Percentiles rank a stretch among this genome's conserved stretches.
These are phyloP conservation scores for Colletotrichum tamarilloi DNA, from an alignment of 2,329 filamentous ascomycete species.

Conservation along the genomic window DNA sequence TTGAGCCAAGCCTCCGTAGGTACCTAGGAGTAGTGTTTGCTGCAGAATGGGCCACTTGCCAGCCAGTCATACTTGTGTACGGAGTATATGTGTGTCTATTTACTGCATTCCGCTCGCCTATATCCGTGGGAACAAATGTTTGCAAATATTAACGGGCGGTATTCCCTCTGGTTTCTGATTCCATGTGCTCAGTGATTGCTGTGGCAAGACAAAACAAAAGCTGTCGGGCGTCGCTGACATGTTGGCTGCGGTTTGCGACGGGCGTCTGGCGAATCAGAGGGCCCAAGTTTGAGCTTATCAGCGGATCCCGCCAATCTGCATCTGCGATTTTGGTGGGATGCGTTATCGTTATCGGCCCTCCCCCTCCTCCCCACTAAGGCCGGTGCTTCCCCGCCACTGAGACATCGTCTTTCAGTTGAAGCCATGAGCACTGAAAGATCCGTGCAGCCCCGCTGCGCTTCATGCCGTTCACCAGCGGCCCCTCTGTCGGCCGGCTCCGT, in stretches of 20 bases:
- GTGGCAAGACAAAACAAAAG: neutral
- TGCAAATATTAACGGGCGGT: neutral
- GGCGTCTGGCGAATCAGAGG: constrained; percentile 23
- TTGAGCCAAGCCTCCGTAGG: neutral
- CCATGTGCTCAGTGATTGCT: neutral
- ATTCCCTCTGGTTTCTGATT: neutral
- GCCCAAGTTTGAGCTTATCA: constrained; percentile 29
- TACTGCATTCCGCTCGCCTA: neutral
- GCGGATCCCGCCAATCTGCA: neutral
- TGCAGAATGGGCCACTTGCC: neutral
- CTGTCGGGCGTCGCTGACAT: neutral
- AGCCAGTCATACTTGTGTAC: neutral
- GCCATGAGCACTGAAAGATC: neutral
- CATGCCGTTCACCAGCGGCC: neutral
- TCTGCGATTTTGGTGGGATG: constrained; percentile 18
- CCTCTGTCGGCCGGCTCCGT: constrained; percentile 34
- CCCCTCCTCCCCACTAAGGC: neutral
- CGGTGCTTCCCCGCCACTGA: constrained; percentile 2
- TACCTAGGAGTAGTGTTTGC: neutral
- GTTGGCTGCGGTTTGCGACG: neutral
- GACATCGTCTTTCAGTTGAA: neutral
- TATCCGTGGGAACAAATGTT: neutral
- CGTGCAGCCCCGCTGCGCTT: constrained; percentile 20
- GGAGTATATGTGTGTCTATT: neutral
- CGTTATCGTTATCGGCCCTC: constrained; percentile 29